These are phyloP conservation scores for Dipodascus albidus DNA, from an alignment of 805 yeast species.

Conservation along the genomic window DNA sequence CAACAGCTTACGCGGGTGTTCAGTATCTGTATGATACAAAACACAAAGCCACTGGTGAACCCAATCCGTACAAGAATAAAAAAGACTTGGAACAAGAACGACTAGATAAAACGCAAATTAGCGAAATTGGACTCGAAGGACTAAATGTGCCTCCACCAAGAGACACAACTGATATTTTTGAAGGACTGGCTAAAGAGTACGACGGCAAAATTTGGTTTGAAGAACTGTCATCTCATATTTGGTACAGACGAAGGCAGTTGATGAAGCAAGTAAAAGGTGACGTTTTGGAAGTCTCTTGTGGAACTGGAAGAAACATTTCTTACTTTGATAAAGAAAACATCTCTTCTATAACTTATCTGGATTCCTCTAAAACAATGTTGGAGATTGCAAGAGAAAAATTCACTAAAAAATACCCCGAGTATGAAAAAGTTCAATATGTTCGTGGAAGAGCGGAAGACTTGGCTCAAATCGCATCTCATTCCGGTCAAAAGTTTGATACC, in stretches of 20 bases:
- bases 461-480: constrained; percentile 37
- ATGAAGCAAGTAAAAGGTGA: constrained; percentile 77
- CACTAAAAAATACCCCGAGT: constrained; percentile 52
- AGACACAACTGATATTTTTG: constrained; percentile 53
- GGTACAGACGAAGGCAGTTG: constrained; percentile 62
- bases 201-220: constrained; percentile 72
- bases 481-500: constrained; percentile 63
- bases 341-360: constrained; percentile 71
- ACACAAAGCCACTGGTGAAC: constrained; percentile 25
- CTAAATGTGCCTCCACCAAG: constrained; percentile 48
- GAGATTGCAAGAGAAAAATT: constrained; percentile 68
- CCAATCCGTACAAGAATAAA: constrained; percentile 19
- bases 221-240: constrained; percentile 36
- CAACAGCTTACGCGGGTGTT: constrained; percentile 15
- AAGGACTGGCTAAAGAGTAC: constrained; percentile 69
- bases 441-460: constrained; percentile 85
- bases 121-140: constrained; percentile 1
- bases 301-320: constrained; percentile 87
- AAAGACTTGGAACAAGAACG: constrained; percentile 10
- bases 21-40: constrained; percentile 25
- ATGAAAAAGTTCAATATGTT: constrained; percentile 68
- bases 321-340: constrained; percentile 52
- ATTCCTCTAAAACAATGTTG: constrained; percentile 79
- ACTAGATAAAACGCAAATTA: constrained; percentile 9
- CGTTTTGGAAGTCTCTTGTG: constrained; percentile 88